Percentiles rank a stretch among this genome's conserved stretches.
These are phyloP conservation scores for Tarenaya hassleriana DNA, from an alignment of 345 rosid species.

Conservation along the genomic window DNA sequence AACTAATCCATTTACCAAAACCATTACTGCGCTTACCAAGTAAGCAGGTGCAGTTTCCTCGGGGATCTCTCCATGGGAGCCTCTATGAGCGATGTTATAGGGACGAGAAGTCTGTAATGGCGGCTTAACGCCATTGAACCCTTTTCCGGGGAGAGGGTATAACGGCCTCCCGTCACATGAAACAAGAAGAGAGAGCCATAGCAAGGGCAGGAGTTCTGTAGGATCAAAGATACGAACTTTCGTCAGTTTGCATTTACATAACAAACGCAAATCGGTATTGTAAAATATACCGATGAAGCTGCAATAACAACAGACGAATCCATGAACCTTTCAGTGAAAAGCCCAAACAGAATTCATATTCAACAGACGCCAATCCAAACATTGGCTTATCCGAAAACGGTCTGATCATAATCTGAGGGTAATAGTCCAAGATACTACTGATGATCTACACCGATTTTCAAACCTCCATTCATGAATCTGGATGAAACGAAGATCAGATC, in stretches of 20 bases:
- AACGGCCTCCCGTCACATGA: slow-evolving; percentile 60
- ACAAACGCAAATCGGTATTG: no score
- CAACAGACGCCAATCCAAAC: background rate
- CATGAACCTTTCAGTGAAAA: background rate
- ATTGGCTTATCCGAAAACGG: no score
- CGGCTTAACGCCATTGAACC: slow-evolving; percentile 25
- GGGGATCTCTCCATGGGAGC: slow-evolving; percentile 92
- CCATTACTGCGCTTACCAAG: slow-evolving; percentile 37
- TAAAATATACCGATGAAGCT: background rate
- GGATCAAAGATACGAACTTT: slow-evolving; percentile 6
- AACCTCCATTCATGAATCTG: no score
- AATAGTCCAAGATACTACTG: no score
- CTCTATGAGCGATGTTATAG: slow-evolving; percentile 86
- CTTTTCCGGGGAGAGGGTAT: slow-evolving; percentile 53
- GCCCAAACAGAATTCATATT: background rate
- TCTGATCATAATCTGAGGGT: no score
- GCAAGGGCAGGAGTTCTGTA: slow-evolving; percentile 43
- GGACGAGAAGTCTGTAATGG: slow-evolving; percentile 84
- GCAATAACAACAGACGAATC: slow-evolving; percentile 5
- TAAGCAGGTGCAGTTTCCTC: slow-evolving; percentile 92
- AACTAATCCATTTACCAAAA: no score
- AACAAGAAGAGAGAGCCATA: slow-evolving; percentile 41
- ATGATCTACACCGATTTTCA: no score
- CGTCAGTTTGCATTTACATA: no score
- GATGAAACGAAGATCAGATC: no score